A percentile compares a stretch with the other conserved stretches of the same genome.
Conservation (phyloP, 768 basidiomycete species). For the Boletellus sp. region DNA sequence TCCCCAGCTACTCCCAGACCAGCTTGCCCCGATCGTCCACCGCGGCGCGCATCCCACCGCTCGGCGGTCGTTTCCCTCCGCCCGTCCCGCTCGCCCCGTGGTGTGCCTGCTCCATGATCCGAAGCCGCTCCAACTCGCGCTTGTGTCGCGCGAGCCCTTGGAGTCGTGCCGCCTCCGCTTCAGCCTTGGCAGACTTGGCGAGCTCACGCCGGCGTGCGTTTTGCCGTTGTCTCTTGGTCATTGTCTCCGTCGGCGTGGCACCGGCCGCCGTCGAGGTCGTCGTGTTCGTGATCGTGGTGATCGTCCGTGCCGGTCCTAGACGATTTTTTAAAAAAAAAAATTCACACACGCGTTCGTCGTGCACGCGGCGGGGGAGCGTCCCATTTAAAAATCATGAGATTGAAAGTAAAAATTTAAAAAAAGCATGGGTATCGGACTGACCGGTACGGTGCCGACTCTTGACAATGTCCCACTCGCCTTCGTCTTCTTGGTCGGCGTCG, state of each 20-base stretch:
- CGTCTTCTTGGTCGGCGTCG: slow-evolving; percentile 69
- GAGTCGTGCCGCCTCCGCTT: slow-evolving; percentile 49
- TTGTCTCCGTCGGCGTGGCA: slow-evolving; percentile 39
- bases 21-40: slow-evolving; percentile 55
- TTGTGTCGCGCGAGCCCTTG: slow-evolving; percentile 55
- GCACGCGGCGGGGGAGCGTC: too few relatives aligned
- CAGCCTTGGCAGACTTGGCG: slow-evolving; percentile 53
- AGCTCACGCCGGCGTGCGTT: slow-evolving; percentile 59
- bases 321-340: too few relatives aligned
- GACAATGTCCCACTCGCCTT: slow-evolving; percentile 75
- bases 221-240: slow-evolving; percentile 69
- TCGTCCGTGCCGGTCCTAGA: slow-evolving; percentile 15
- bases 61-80: slow-evolving; percentile 27
- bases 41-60: slow-evolving; percentile 62
- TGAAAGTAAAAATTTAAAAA: slow-evolving; percentile 1
- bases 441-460: slow-evolving; percentile 47
- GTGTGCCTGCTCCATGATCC: slow-evolving; percentile 44
- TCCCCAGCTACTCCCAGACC: slow-evolving; percentile 44
- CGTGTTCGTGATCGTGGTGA: background rate
- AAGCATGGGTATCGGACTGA: slow-evolving; percentile 23
- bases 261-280: slow-evolving; percentile 10
- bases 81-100: slow-evolving; percentile 6
- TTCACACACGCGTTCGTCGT: too few relatives aligned
- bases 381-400: background rate
- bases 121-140: slow-evolving; percentile 52